These are phyloP conservation scores for Didymellaceae sp. DNA, from an alignment of 2,329 filamentous ascomycete species.

Conservation along the genomic window DNA sequence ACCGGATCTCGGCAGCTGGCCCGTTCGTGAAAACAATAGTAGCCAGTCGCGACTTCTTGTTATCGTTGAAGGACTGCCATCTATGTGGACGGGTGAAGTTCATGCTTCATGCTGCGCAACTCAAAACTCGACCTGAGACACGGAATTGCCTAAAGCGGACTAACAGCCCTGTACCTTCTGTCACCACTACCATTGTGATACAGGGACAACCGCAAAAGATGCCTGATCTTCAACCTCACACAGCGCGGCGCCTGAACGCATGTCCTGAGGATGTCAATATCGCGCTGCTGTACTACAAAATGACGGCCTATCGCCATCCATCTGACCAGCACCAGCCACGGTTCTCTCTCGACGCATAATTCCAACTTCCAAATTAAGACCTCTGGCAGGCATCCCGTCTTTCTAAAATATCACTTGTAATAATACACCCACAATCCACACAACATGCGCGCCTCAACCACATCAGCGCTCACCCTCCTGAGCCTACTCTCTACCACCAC, in stretches of 20 bases:
- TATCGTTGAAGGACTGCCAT: background rate
- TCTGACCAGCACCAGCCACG: background rate
- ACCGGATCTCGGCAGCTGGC: background rate
- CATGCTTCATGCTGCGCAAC: slow-evolving; percentile 8
- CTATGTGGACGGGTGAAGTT: background rate
- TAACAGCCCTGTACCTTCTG: slow-evolving; percentile 21
- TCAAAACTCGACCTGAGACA: slow-evolving; percentile 18
- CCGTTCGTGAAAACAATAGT: background rate
- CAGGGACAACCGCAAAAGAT: slow-evolving; percentile 15
- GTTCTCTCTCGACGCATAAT: background rate
- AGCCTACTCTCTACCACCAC: slow-evolving; percentile 18
- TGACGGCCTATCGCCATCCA: background rate
- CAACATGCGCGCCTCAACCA: slow-evolving; percentile 27
- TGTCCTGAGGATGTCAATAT: slow-evolving; percentile 5
- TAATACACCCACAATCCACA: background rate
- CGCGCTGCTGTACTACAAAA: slow-evolving; percentile 15
- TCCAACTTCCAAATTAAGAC: background rate
- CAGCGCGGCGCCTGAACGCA: slow-evolving; percentile 11
- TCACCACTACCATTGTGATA: slow-evolving; percentile 17
- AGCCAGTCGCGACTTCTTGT: background rate
- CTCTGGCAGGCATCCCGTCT: slow-evolving; percentile 10
- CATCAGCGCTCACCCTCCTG: slow-evolving; percentile 22
- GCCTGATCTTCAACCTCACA: slow-evolving; percentile 23
- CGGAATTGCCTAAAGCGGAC: slow-evolving; percentile 10
- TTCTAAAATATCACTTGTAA: slow-evolving; percentile 4